Percentiles rank a stretch among this genome's conserved stretches.
Evolutionary conservation across 2,329 filamentous ascomycete species (phyloP).

Genomic region (Rutstroemia sydowiana): DNA sequence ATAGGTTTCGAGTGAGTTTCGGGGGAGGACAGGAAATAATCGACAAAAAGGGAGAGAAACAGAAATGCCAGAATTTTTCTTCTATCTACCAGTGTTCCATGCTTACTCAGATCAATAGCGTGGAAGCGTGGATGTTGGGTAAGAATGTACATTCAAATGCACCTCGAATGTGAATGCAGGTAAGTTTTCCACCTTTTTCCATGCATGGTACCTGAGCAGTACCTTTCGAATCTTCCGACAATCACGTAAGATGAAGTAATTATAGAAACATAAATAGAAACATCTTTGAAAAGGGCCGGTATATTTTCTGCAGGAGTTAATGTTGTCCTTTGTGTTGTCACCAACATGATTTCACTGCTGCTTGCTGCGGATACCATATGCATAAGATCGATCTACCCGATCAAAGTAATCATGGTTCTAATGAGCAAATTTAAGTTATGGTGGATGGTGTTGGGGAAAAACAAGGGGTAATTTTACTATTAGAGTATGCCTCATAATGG

Average conservation of each 20-base stretch:
- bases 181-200: background rate
- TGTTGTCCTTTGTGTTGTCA: conserved; percentile 5
- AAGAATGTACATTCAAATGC: background rate
- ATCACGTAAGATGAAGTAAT: conserved; percentile 10
- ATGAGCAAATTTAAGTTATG: background rate
- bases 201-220: conserved; percentile 7
- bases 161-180: background rate
- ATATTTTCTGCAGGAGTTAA: conserved; percentile 3
- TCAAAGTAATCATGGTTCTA: background rate
- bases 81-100: background rate
- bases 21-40: background rate
- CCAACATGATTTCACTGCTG: background rate
- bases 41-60: background rate
- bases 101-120: conserved; percentile 9
- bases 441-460: background rate
- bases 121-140: background rate
- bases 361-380: conserved; percentile 2
- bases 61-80: background rate
- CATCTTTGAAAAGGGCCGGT: background rate
- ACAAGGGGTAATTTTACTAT: background rate
- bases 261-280: conserved; percentile 9
- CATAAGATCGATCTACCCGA: conserved; percentile 10
- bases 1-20: conserved; percentile 12
- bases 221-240: background rate
- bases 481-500: background rate